phyloP scores from a whole-genome alignment of 148 eudicot genomes.

The Polygonum aviculare region DNA sequence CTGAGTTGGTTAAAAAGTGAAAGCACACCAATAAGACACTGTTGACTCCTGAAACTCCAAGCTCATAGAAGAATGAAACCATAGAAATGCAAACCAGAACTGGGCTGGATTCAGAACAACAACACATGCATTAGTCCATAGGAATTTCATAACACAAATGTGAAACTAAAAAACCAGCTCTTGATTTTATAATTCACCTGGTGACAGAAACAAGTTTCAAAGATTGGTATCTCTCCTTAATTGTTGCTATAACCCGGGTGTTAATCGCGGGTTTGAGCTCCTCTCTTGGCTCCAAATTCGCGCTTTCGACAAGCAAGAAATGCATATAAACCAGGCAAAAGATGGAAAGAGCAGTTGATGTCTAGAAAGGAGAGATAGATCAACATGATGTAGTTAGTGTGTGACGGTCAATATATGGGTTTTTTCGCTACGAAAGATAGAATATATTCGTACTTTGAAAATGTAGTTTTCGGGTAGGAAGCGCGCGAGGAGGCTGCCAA shows the following conservation, averaged over 20 bases:
- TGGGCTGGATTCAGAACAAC: constrained; percentile 25
- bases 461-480: constrained; percentile 73
- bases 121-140: not conserved
- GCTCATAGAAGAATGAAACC: constrained; percentile 66
- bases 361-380: constrained; percentile 24
- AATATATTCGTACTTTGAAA: constrained; percentile 40
- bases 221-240: constrained; percentile 44
- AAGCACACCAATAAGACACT: constrained; percentile 46
- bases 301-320: constrained; percentile 54
- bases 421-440: not conserved
- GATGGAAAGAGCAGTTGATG: constrained; percentile 59
- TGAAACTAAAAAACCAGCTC: not conserved
- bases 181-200: constrained; percentile 30
- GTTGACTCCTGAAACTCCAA: constrained; percentile 82
- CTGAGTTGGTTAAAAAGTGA: too few species aligned
- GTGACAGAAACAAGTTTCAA: constrained; percentile 52
- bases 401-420: too few species aligned
- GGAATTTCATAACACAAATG: not conserved
- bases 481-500: constrained; percentile 68
- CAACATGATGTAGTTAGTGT: not conserved
- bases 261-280: constrained; percentile 23
- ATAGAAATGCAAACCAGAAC: constrained; percentile 45
- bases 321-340: constrained; percentile 60
- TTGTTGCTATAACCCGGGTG: constrained; percentile 26
- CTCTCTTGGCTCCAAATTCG: constrained; percentile 25